phyloP scores from a whole-genome alignment of 2,329 filamentous ascomycete genomes.

The Coniosporium uncinatum region DNA sequence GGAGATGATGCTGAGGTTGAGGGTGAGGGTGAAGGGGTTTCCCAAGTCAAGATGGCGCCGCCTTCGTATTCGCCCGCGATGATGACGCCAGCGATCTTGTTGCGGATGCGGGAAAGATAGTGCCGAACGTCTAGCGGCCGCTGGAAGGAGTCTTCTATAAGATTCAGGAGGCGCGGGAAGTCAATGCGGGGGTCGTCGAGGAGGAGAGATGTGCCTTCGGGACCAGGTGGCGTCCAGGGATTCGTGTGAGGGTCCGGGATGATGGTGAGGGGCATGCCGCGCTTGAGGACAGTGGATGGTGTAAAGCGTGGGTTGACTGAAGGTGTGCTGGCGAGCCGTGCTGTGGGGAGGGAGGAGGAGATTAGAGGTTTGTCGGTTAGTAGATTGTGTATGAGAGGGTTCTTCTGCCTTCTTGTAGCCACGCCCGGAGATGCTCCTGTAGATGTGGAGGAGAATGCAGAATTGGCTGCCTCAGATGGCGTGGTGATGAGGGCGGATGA shows the following conservation, averaged over 20 bases:
- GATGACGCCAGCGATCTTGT: constrained; percentile 84
- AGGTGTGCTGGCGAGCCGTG: constrained; percentile 45
- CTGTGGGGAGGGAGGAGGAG: constrained; percentile 82
- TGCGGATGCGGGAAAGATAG: constrained; percentile 76
- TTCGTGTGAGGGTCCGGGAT: constrained; percentile 63
- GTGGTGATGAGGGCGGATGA: constrained; percentile 90
- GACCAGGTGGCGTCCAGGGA: constrained; percentile 63
- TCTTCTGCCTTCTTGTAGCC: constrained; percentile 57
- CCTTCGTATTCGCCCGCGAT: constrained; percentile 97
- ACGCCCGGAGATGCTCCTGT: constrained; percentile 34
- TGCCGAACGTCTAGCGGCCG: constrained; percentile 77
- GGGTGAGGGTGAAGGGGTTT: constrained; percentile 60
- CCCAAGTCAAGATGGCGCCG: constrained; percentile 93
- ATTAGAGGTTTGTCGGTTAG: constrained; percentile 92
- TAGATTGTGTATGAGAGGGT: constrained; percentile 92
- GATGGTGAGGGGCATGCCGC: constrained; percentile 83
- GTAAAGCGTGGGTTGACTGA: constrained; percentile 19
- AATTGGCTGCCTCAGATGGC: constrained; percentile 72
- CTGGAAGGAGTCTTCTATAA: constrained; percentile 93
- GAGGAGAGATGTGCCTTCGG: constrained; percentile 54
- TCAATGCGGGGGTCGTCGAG: constrained; percentile 75
- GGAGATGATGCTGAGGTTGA: constrained; percentile 2
- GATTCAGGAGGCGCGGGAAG: constrained; percentile 71
- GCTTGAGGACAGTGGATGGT: constrained; percentile 71
- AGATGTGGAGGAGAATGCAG: constrained; percentile 21